These are phyloP conservation scores for Actinidia arguta DNA, from an alignment of 179 eudicot genomes.

Conservation along the genomic window DNA sequence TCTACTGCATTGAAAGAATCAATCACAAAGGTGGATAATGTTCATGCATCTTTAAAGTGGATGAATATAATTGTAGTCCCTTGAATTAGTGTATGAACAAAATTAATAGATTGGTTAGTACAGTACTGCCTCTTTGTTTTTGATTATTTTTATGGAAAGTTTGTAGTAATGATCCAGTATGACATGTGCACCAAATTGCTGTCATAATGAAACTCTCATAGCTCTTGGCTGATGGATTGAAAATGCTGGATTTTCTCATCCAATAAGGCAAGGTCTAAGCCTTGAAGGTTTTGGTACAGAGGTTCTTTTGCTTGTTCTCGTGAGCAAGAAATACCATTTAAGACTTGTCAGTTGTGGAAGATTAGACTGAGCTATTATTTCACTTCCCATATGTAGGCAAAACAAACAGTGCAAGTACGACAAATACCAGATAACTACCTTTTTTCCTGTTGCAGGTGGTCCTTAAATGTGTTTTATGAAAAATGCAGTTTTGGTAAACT, in stretches of 20 bases:
- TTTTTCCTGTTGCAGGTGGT: not conserved
- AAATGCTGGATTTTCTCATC: conserved; percentile 4
- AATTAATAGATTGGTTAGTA: not conserved
- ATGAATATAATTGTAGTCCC: too few relatives aligned
- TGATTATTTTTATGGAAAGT: not conserved
- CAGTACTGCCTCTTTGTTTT: not conserved
- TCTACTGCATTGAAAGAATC: too few relatives aligned
- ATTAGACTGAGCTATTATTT: not conserved
- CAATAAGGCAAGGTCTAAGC: not conserved
- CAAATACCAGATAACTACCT: not conserved
- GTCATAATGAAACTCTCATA: not conserved
- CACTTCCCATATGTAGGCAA: not conserved
- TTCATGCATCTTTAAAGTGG: too few relatives aligned
- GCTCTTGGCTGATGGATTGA: not conserved
- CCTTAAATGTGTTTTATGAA: not conserved
- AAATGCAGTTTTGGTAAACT: not conserved
- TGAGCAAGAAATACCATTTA: not conserved
- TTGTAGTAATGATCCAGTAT: not conserved
- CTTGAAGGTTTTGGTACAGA: not conserved
- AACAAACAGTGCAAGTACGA: not conserved
- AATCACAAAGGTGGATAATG: too few relatives aligned
- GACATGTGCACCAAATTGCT: not conserved
- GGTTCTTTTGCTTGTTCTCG: not conserved
- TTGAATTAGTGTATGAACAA: not conserved
- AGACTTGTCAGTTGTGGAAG: conserved; percentile 6